Evolutionary conservation across 1,284 basidiomycete species (phyloP).

Genomic region (Vanrija humicola): DNA sequence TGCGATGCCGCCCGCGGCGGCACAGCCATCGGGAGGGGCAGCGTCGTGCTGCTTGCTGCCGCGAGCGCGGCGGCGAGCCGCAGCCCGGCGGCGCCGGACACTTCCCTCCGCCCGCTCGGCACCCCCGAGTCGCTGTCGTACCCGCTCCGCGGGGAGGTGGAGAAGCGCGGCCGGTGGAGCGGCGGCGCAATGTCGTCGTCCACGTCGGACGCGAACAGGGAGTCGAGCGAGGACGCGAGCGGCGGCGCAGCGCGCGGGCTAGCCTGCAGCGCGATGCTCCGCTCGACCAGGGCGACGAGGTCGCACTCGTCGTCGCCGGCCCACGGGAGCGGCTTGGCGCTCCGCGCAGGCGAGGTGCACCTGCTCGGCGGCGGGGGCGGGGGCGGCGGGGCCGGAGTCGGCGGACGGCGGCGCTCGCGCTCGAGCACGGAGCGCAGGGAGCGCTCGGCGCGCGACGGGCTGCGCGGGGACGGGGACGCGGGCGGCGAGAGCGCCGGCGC

Average conservation of each 20-base stretch:
- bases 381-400: background rate
- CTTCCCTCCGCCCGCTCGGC: too few relatives aligned
- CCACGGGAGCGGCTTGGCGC: too few relatives aligned
- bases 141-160: background rate
- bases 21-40: too few relatives aligned
- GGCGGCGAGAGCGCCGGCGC: too few relatives aligned
- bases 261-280: constrained; percentile 18
- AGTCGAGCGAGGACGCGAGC: background rate
- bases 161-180: constrained; percentile 1
- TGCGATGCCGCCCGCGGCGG: too few relatives aligned
- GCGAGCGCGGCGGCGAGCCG: too few relatives aligned
- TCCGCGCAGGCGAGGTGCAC: too few relatives aligned
- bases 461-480: too few relatives aligned
- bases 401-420: constrained; percentile 4
- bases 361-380: background rate
- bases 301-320: background rate
- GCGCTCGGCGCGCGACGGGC: constrained; percentile 7
- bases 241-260: background rate
- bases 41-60: too few relatives aligned
- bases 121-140: too few relatives aligned
- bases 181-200: background rate
- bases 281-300: constrained; percentile 13
- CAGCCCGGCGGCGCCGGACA: too few relatives aligned
- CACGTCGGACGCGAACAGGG: too few relatives aligned
- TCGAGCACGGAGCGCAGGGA: constrained; percentile 12